Percentiles rank a stretch among this genome's conserved stretches.
These are phyloP conservation scores for Melampsora larici-populina DNA, from an alignment of 1,284 basidiomycete species.

Conservation along the genomic window DNA sequence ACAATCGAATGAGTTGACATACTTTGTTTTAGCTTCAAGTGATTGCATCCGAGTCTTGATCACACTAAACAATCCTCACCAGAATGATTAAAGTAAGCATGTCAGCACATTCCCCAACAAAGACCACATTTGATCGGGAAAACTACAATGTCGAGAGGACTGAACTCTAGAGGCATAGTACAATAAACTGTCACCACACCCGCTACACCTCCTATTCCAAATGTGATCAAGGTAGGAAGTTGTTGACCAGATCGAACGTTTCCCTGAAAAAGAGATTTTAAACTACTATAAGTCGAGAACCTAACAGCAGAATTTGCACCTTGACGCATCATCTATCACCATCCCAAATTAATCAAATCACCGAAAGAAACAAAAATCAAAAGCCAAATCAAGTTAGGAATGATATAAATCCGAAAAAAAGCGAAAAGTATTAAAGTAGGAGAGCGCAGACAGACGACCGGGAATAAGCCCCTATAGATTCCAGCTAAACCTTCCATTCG, in stretches of 20 bases:
- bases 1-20: conserved; percentile 89
- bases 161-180: conserved; percentile 44
- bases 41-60: conserved; percentile 98
- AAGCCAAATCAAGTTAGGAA: no score
- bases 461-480: conserved; percentile 87
- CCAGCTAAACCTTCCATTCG: conserved; percentile 72
- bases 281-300: conserved; percentile 90
- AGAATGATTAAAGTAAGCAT: no score
- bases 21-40: conserved; percentile 73
- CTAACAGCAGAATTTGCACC: conserved; percentile 93
- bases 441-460: conserved; percentile 66
- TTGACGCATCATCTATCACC: conserved; percentile 83
- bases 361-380: no score
- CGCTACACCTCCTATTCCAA: conserved; percentile 87
- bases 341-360: no score
- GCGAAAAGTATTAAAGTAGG: neutral
- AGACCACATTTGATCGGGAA: no score
- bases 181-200: conserved; percentile 88
- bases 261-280: conserved; percentile 80
- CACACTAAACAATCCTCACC: conserved; percentile 62
- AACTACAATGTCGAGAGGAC: no score
- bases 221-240: conserved; percentile 82
- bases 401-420: conserved; percentile 23
- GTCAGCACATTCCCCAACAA: neutral
- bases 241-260: conserved; percentile 75